Evolutionary conservation across 305 asterid species (phyloP), one percentile per base, ranked within the genome.

Genomic region (Fraxinus sp.): DNA sequence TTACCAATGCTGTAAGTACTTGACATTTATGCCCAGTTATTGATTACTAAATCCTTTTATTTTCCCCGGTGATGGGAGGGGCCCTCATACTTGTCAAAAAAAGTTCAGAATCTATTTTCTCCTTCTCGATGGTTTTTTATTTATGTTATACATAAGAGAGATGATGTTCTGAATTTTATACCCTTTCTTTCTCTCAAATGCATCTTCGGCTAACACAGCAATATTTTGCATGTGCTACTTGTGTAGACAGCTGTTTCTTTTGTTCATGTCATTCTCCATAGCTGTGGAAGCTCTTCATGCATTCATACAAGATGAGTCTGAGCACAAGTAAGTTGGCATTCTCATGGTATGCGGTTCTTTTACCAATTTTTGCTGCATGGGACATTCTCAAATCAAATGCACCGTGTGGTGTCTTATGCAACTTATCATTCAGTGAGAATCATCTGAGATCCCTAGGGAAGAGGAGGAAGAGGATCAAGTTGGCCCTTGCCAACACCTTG

Each of bases 221-320:
- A 78, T 83, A 70, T 83, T 84, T 59, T 79, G 26, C 39, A 24
- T 85, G 80, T 90, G 90, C 79, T 92, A 86, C 89, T 90, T 92
- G 91, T 91, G 88, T 96, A 96, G 99, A 87, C 99, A 94, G 99
- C 92, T 96, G 87, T 96, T 96, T 87, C 97, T 96, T 86, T 90
- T 96, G 94, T 96, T 96, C 86, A 79, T 94, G 95, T 92, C 98
- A 11, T 96, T 96, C 91, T 92, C 97, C 90, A 84, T 96, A 81
- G 97, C 97, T 18, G 98, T 94, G 89, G 98, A 96, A 92, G 99
- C 94, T 33, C 98, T 96, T 85, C 99, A 96, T 77, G 95, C 98
- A 3, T 96, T 96, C 89, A 91, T 94, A 86, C 98, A 96, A 84
- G 98, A 96, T 85, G 99, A 96, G 86, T 94, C 98, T 16, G 99